Percentiles rank a stretch among this genome's conserved stretches.
Evolutionary conservation across 176 grass and related monocot genomes (phyloP).

Genomic region (Rhynchospora tenuis): DNA sequence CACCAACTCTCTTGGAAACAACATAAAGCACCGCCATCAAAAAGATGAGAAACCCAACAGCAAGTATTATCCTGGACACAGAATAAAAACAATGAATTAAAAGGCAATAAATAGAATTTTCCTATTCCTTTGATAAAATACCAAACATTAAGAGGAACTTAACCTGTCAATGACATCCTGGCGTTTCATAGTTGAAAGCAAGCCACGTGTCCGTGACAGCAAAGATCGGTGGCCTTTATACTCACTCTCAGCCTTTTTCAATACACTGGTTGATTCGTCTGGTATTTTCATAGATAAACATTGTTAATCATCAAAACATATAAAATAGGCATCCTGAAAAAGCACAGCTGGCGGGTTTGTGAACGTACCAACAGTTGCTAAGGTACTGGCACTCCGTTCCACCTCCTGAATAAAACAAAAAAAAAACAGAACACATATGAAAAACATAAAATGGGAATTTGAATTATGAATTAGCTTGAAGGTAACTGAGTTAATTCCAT

Average conservation of each 20-base stretch:
- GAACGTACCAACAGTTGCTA: constrained; percentile 72
- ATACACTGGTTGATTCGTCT: constrained; percentile 86
- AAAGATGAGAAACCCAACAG: constrained; percentile 59
- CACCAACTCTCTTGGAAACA: constrained; percentile 52
- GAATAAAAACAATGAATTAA: constrained; percentile 7
- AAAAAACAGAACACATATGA: background rate
- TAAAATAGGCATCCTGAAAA: background rate
- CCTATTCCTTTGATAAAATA: background rate
- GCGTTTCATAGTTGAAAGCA: constrained; percentile 74
- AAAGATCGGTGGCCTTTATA: constrained; percentile 92
- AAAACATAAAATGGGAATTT: background rate
- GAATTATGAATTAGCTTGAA: background rate
- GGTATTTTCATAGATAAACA: constrained; percentile 12
- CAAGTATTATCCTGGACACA: constrained; percentile 57
- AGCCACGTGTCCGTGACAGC: constrained; percentile 54
- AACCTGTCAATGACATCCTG: constrained; percentile 94
- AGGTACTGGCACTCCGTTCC: constrained; percentile 66
- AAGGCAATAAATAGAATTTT: background rate
- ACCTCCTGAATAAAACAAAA: constrained; percentile 22
- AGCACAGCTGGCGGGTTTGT: background rate
- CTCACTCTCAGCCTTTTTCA: constrained; percentile 67
- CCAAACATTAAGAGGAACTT: background rate
- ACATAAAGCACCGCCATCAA: constrained; percentile 43
- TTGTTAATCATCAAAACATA: background rate
- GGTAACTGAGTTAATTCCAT: background rate